A percentile compares a stretch with the other conserved stretches of the same genome.
These are phyloP conservation scores for Plantago elongata DNA, from an alignment of 257 asterid genomes.

Conservation along the genomic window DNA sequence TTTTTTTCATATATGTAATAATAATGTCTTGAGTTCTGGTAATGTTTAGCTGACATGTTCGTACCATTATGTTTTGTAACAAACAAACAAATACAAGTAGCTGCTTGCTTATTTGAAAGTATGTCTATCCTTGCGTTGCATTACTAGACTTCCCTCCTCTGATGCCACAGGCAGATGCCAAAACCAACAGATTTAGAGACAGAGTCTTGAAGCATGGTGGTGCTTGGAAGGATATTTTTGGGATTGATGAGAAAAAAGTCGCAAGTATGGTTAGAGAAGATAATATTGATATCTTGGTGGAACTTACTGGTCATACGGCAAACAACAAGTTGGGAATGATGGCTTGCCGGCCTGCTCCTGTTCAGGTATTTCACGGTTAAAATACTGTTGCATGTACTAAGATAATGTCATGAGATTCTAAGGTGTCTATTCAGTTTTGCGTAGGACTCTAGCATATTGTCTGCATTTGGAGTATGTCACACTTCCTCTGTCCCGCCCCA, in stretches of 20 bases:
- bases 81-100: background rate
- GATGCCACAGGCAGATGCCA: constrained; percentile 89
- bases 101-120: too few species aligned
- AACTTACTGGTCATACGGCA: constrained; percentile 99
- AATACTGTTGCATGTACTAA: background rate
- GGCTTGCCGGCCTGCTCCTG: constrained; percentile 99
- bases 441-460: too few species aligned
- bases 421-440: too few species aligned
- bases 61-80: constrained; percentile 10
- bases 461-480: too few species aligned
- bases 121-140: background rate
- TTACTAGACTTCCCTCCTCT: constrained; percentile 11
- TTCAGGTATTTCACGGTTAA: constrained; percentile 54
- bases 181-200: constrained; percentile 81
- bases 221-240: constrained; percentile 85
- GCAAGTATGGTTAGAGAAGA: constrained; percentile 90
- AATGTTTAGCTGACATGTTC: constrained; percentile 9
- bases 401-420: too few species aligned
- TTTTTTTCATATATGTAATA: background rate
- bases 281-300: constrained; percentile 89
- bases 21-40: constrained; percentile 10
- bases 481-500: too few species aligned
- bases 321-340: constrained; percentile 97
- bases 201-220: constrained; percentile 88
- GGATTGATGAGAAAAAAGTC: constrained; percentile 91